Evolutionary conservation across 352 stramenopile genomes (phyloP), one percentile per base, ranked within the genome.

Genomic region (Globisporangium yorkense): DNA sequence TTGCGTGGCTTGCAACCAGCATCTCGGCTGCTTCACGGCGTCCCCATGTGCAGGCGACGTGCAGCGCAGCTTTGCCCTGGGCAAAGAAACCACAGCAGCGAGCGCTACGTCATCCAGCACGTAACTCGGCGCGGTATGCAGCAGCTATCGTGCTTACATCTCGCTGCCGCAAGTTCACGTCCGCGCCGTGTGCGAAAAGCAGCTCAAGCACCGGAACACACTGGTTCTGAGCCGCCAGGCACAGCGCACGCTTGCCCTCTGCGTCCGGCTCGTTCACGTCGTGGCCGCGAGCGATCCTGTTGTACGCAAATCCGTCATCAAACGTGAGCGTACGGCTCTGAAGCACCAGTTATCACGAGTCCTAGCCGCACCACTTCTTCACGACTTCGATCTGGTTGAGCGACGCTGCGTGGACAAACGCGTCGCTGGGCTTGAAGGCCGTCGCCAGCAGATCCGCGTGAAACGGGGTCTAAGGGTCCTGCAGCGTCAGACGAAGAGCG

Each of bases 351-450:
- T 20, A 20, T 3, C 12, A 16, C 10, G 1, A 33, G 5, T 12
- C 8, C 21, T 39, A 41, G 18, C 15, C 7, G 33, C 40, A 81
- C 75, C 78, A 88, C 46, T 71, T 72, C 21, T 64, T 67, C 21
- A 88, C 71, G 50, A 87, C 79, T 55, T 81, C 61, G 37, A 84
- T 59, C 67, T 87, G 79, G 56, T 87, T 87, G 18, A 86, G 68
- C 5, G 79, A 86, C 24, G 79, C 76, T 5, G 79, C 79, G 46
- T 89, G 75, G 41, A 87, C 79, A 47, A 88, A 86, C 20, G 79
- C 79, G 51, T 87, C 79, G 15, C 53, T 59, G 6, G 70, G 70
- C 37, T 81, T 57, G 49, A 71, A 81, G 1, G 70, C 64, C 31
- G 63, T 61, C 3, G 59, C 63, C 13, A 74, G 40, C 33, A 77